A percentile compares a stretch with the other conserved stretches of the same genome.
These are phyloP conservation scores for Rhizodiscina lignyota DNA, from an alignment of 495 filamentous ascomycete species.

Conservation along the genomic window DNA sequence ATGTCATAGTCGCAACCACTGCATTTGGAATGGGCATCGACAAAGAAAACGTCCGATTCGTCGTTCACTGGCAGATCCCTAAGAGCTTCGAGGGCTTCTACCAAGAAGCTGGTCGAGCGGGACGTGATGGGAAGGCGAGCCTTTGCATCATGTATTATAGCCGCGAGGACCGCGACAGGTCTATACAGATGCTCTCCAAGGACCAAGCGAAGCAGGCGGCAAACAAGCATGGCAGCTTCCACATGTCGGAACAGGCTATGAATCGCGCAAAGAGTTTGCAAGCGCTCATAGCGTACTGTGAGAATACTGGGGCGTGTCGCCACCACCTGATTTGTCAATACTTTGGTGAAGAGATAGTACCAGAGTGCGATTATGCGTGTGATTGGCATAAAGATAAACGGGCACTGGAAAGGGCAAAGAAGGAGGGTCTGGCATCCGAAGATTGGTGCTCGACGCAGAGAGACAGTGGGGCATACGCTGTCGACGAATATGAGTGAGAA, in stretches of 20 bases:
- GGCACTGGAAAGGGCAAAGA: constrained; percentile 45
- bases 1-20: constrained; percentile 85
- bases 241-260: constrained; percentile 33
- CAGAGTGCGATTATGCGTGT: constrained; percentile 68
- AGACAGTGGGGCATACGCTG: constrained; percentile 34
- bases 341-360: constrained; percentile 51
- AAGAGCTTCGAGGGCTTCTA: constrained; percentile 92
- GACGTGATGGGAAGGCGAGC: constrained; percentile 72
- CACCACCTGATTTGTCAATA: constrained; percentile 65
- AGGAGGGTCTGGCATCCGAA: constrained; percentile 44
- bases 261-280: constrained; percentile 20
- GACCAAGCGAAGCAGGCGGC: constrained; percentile 8
- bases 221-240: constrained; percentile 4
- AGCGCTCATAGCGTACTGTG: constrained; percentile 60
- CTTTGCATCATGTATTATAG: constrained; percentile 82
- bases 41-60: constrained; percentile 82
- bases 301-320: constrained; percentile 52
- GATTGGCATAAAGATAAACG: constrained; percentile 70
- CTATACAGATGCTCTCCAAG: constrained; percentile 19
- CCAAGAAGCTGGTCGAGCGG: constrained; percentile 86
- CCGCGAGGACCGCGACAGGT: constrained; percentile 61
- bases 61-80: constrained; percentile 82
- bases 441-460: constrained; percentile 61
- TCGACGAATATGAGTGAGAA: too few relatives aligned
- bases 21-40: constrained; percentile 98